Evolutionary conservation across 768 basidiomycete species (phyloP).

Genomic region (Leccinum broughii): DNA sequence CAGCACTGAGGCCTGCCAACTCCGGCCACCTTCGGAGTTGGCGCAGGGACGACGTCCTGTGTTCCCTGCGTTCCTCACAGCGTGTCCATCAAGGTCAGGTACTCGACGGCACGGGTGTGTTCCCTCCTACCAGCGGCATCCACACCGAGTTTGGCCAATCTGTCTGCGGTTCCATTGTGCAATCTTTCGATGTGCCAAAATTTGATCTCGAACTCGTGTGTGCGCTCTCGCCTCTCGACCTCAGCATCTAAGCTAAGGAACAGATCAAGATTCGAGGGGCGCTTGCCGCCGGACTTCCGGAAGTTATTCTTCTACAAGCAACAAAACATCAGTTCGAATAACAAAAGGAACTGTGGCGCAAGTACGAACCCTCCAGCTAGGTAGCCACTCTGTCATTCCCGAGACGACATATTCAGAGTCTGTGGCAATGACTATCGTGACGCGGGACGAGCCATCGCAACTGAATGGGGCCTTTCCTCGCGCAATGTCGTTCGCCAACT

Average conservation of each 20-base stretch:
- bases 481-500: background rate
- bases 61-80: background rate
- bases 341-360: background rate
- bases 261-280: constrained; percentile 9
- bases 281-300: background rate
- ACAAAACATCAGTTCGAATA: background rate
- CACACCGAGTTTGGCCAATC: constrained; percentile 17
- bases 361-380: constrained; percentile 7
- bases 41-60: background rate
- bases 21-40: background rate
- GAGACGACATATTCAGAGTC: constrained; percentile 13
- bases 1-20: background rate
- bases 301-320: background rate
- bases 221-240: background rate
- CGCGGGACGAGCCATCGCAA: background rate
- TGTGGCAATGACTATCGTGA: background rate
- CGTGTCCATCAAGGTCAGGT: background rate
- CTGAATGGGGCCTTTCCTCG: background rate
- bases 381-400: constrained; percentile 12
- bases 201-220: constrained; percentile 13
- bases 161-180: constrained; percentile 28
- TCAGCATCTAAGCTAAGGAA: constrained; percentile 8
- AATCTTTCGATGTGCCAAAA: constrained; percentile 30
- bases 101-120: background rate
- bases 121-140: background rate